phyloP scores from a whole-genome alignment of 169 alveolate species.

The Eimeria sp. region DNA sequence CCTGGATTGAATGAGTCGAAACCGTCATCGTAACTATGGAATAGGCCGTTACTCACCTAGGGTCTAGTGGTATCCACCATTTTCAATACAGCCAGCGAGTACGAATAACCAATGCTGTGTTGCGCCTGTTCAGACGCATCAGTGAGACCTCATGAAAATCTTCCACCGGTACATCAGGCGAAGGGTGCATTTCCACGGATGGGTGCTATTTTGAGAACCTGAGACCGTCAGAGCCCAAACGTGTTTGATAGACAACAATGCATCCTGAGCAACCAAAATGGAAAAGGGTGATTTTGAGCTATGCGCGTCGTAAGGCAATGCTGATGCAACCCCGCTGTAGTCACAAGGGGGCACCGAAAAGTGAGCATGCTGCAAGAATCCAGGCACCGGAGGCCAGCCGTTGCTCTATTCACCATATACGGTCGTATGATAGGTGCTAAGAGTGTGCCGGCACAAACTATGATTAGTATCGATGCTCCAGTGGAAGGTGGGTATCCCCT shows the following conservation, averaged over 20 bases:
- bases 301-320: background rate
- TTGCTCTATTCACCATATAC: background rate
- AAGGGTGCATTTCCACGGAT: background rate
- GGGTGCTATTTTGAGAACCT: background rate
- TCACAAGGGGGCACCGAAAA: background rate
- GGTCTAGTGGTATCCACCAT: background rate
- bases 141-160: background rate
- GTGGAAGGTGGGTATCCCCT: too few species aligned
- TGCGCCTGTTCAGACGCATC: background rate
- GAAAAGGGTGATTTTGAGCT: background rate
- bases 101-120: background rate
- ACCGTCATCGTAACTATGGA: background rate
- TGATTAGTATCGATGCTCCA: too few species aligned
- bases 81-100: slow-evolving; percentile 6
- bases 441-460: background rate
- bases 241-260: background rate
- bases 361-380: background rate
- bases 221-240: background rate
- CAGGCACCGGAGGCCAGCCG: background rate
- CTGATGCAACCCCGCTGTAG: background rate
- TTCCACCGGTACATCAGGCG: background rate
- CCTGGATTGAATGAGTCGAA: background rate
- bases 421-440: background rate
- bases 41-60: background rate
- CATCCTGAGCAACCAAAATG: background rate